Conservation (phyloP, 345 rosid species). For the Pseudoturritis turrita region DNA sequence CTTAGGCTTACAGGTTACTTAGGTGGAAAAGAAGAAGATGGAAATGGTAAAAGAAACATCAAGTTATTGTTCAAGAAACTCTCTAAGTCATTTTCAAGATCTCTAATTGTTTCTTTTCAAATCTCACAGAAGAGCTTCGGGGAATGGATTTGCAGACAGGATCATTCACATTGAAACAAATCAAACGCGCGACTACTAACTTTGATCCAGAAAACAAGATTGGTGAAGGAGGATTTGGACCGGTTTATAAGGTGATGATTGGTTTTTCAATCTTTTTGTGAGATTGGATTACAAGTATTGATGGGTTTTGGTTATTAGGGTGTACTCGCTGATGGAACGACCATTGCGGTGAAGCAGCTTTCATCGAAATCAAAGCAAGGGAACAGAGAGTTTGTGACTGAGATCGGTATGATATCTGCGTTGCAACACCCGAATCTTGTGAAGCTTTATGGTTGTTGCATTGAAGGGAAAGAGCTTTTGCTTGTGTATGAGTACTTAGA, state of each 20-base stretch:
- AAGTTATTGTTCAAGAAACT: neutral
- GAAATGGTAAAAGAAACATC: slow-evolving; percentile 41
- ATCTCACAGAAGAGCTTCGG: slow-evolving; percentile 42
- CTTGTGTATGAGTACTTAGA: slow-evolving; percentile 70
- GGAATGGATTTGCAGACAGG: slow-evolving; percentile 76
- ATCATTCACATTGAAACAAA: slow-evolving; percentile 64
- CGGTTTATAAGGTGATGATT: slow-evolving; percentile 74
- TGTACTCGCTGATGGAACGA: slow-evolving; percentile 42
- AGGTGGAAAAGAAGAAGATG: slow-evolving; percentile 50
- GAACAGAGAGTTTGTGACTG: slow-evolving; percentile 58
- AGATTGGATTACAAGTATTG: neutral
- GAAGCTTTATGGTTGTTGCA: slow-evolving; percentile 61
- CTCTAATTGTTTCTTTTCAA: neutral
- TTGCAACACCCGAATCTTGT: slow-evolving; percentile 66
- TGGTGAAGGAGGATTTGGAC: slow-evolving; percentile 95
- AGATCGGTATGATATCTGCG: slow-evolving; percentile 55
- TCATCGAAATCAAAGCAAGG: slow-evolving; percentile 72
- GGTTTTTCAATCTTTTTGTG: neutral
- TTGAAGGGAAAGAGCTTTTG: slow-evolving; percentile 54
- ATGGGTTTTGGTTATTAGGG: slow-evolving; percentile 42
- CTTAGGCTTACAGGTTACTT: slow-evolving; percentile 50
- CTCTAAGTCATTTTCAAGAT: neutral
- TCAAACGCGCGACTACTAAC: slow-evolving; percentile 67
- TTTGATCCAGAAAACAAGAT: slow-evolving; percentile 70
- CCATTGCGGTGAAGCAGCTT: slow-evolving; percentile 61